phyloP scores from a whole-genome alignment of 306 rosid species.

The Aeschynomene evenia region DNA sequence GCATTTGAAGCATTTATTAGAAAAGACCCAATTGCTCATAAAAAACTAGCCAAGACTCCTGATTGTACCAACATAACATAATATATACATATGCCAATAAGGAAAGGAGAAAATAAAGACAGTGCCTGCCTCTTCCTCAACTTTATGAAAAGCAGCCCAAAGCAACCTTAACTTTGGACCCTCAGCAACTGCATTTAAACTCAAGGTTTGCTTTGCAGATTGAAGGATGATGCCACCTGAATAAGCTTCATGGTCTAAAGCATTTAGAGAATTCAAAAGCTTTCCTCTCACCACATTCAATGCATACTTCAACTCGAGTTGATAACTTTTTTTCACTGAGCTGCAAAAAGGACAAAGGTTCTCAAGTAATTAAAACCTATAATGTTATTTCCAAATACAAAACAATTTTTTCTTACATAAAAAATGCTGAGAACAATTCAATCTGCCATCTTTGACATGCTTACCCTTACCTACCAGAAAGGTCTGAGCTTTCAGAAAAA shows the following conservation, averaged over 20 bases:
- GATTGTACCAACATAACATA: constrained; percentile 14
- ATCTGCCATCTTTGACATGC: constrained; percentile 43
- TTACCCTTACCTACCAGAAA: constrained; percentile 99
- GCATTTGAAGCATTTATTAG: constrained; percentile 17
- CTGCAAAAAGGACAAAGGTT: constrained; percentile 49
- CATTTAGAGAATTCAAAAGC: constrained; percentile 63
- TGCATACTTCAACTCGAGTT: constrained; percentile 51
- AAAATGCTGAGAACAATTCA: constrained; percentile 33
- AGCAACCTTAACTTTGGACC: constrained; percentile 87
- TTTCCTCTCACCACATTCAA: constrained; percentile 67
- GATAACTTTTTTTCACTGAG: constrained; percentile 39
- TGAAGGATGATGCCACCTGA: constrained; percentile 49
- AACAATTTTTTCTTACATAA: constrained; percentile 5
- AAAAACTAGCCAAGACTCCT: constrained; percentile 13
- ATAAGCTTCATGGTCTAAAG: constrained; percentile 56
- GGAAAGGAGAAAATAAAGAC: constrained; percentile 34
- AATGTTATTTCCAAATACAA: constrained; percentile 8
- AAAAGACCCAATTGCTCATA: constrained; percentile 14
- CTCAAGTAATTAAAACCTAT: constrained; percentile 32
- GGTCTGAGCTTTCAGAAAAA: constrained; percentile 44
- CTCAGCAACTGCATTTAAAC: constrained; percentile 81
- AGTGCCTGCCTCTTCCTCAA: constrained; percentile 83
- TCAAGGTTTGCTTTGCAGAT: constrained; percentile 55
- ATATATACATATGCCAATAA: constrained; percentile 11
- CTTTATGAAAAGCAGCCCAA: constrained; percentile 71